Base-by-base conservation (phyloP, 345 rosid species). In the Salix arbutifolia region DNA sequence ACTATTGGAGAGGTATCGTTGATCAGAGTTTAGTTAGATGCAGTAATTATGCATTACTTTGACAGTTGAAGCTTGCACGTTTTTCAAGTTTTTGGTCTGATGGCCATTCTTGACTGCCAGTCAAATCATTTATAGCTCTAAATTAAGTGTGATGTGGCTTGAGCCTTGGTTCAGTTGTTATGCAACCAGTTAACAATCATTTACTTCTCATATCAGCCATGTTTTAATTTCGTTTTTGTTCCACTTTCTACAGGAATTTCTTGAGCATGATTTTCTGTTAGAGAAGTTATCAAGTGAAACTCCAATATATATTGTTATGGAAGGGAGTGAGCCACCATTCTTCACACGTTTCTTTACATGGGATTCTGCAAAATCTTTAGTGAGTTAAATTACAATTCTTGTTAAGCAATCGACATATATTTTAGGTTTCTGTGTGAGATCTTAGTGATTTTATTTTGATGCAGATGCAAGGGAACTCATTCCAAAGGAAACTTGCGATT, bases 391-490 rank as follows among this genome's bases (percentile, higher is more conserved):
- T 56, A 33, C 8, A 46, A 31, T 74, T 68, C 31, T 48, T 58
- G 56, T 72, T 50, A 23, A 56, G 66, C 72, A 50, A 6, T 74
- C 67, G 19, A 13, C 26, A 23, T 23, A 10, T 31, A 67, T 68
- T 76, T 52, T 58, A 40, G 77, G 70, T 48, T 60, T 68, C 58
- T 35, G 67, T 69, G 10, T 67, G 67, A 74, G 37, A 52, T 31
- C 77, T 77, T 68, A 78, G 52, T 61, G 68, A 26, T 71, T 72
- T 80, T 50, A 52, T 75, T 76, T 74, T 70, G 73, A 52, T 44
- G 76, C 92, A 96, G 99, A 90, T 96, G 92, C 96, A 85, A 83
- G 99, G 99, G 77, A 87, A 96, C 84, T 94, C 99, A 60, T 96
- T 88, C 85, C 98, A 96, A 82, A 87, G 93, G 84, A 96, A 89